Conservation (phyloP, 129 eudicot species). For the Escallonia rubra region DNA sequence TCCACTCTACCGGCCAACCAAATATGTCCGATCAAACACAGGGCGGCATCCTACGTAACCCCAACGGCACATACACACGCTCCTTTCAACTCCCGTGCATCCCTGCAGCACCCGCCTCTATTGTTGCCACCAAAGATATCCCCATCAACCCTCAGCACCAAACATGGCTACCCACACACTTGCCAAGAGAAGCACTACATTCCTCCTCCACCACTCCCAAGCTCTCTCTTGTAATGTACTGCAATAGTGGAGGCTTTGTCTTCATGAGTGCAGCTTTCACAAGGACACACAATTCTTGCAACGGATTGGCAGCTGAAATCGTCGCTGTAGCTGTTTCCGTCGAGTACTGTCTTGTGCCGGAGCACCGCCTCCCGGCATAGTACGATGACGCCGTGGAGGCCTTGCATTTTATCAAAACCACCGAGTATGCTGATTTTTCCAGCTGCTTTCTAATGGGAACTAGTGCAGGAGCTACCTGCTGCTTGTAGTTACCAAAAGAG, state of each 20-base stretch:
- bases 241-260: slow-evolving; percentile 55
- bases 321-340: slow-evolving; percentile 36
- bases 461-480: slow-evolving; percentile 51
- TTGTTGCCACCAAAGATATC: slow-evolving; percentile 26
- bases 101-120: slow-evolving; percentile 11
- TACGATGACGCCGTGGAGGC: slow-evolving; percentile 52
- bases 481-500: no score
- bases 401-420: slow-evolving; percentile 27
- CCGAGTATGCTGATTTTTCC: slow-evolving; percentile 30
- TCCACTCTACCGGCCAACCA: no score
- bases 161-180: slow-evolving; percentile 25
- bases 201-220: not conserved
- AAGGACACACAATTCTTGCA: slow-evolving; percentile 20
- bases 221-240: slow-evolving; percentile 25
- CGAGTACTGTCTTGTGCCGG: slow-evolving; percentile 57
- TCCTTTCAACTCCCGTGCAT: slow-evolving; percentile 5
- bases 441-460: slow-evolving; percentile 30
- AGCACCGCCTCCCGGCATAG: slow-evolving; percentile 61
- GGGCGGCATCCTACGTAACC: slow-evolving; percentile 3
- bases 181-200: slow-evolving; percentile 10
- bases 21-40: not conserved
- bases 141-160: slow-evolving; percentile 6
- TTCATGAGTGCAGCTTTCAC: slow-evolving; percentile 24
- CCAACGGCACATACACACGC: slow-evolving; percentile 28
- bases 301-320: slow-evolving; percentile 19